Conservation (phyloP, 805 yeast species). For the Saturnispora diversa region DNA sequence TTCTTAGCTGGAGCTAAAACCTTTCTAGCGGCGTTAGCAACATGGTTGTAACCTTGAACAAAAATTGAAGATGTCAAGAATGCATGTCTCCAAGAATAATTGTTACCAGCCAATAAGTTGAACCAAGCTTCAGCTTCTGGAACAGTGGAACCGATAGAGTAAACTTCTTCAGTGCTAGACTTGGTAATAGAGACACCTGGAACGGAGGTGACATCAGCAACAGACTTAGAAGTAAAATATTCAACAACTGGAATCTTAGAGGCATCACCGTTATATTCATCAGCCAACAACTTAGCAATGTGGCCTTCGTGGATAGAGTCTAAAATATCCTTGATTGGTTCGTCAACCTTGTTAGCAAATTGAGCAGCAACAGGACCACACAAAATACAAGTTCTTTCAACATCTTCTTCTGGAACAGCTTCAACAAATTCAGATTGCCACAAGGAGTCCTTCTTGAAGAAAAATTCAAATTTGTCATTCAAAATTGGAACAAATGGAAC, state of each 20-base stretch:
- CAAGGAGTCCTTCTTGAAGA: slow-evolving; percentile 96
- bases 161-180: slow-evolving; percentile 28
- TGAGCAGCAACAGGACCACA: slow-evolving; percentile 99
- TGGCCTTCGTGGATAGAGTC: slow-evolving; percentile 89
- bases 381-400: slow-evolving; percentile 96
- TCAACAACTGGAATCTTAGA: slow-evolving; percentile 80
- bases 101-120: slow-evolving; percentile 67
- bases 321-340: slow-evolving; percentile 85
- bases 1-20: slow-evolving; percentile 67
- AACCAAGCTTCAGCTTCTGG: slow-evolving; percentile 55
- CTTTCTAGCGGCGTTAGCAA: slow-evolving; percentile 68
- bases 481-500: slow-evolving; percentile 95
- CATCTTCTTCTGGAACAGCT: slow-evolving; percentile 92
- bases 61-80: slow-evolving; percentile 69
- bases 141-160: slow-evolving; percentile 32
- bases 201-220: slow-evolving; percentile 32
- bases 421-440: slow-evolving; percentile 99
- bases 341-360: slow-evolving; percentile 77
- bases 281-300: slow-evolving; percentile 57
- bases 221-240: slow-evolving; percentile 69
- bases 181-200: slow-evolving; percentile 32
- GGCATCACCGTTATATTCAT: slow-evolving; percentile 62
- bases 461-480: slow-evolving; percentile 89
- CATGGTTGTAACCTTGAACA: slow-evolving; percentile 79
- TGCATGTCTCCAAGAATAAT: slow-evolving; percentile 85